Conservation (phyloP, 371 early-diverging fungal genomes). For the Mucor piriformis region DNA sequence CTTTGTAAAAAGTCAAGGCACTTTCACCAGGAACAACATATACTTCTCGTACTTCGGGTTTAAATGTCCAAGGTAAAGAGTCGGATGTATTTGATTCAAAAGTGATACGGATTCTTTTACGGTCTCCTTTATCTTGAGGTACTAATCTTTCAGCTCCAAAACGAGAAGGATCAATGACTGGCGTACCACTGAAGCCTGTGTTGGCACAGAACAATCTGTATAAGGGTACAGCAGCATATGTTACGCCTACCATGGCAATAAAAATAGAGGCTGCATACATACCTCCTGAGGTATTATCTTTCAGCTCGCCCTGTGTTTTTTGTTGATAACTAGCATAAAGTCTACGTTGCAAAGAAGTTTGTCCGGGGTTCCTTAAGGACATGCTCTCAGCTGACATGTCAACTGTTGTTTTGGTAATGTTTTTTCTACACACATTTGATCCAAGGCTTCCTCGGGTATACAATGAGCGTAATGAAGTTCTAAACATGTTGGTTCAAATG, state of each 20-base stretch:
- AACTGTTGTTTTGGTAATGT: background rate
- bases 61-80: conserved; percentile 87
- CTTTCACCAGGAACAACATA: conserved; percentile 95
- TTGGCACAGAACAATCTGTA: conserved; percentile 93
- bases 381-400: background rate
- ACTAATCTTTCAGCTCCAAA: conserved; percentile 66
- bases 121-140: conserved; percentile 50
- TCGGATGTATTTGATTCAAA: conserved; percentile 86
- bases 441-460: background rate
- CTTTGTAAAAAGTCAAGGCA: conserved; percentile 94
- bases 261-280: conserved; percentile 84
- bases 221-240: conserved; percentile 96
- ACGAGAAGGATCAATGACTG: conserved; percentile 60
- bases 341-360: background rate
- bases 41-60: conserved; percentile 86
- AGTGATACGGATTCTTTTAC: conserved; percentile 75
- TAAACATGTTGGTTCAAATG: background rate
- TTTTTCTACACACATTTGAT: background rate
- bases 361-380: background rate
- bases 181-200: conserved; percentile 92
- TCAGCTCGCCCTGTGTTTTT: background rate
- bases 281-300: conserved; percentile 49
- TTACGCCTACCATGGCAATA: conserved; percentile 83
- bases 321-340: background rate
- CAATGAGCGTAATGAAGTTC: background rate